These are phyloP conservation scores for Solanum paucissectum DNA, from an alignment of 257 asterid genomes.

Conservation along the genomic window DNA sequence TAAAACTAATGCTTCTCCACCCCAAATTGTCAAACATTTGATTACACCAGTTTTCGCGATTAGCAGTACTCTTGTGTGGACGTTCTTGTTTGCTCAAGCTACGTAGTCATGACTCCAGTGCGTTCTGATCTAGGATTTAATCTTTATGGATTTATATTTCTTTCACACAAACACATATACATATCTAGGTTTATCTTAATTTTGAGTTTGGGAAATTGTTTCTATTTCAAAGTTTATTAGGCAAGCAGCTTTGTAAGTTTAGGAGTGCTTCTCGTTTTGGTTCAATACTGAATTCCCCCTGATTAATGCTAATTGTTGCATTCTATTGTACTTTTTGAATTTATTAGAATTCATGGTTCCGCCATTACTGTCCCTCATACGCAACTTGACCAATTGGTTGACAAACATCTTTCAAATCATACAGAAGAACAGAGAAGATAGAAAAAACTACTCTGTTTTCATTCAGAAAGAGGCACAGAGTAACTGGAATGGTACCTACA, in stretches of 20 bases:
- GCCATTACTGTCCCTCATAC: background rate
- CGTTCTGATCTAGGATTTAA: background rate
- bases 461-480: background rate
- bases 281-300: background rate
- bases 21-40: background rate
- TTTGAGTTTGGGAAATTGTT: background rate
- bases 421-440: background rate
- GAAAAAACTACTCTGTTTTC: background rate
- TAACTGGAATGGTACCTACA: background rate
- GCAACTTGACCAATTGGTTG: background rate
- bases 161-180: background rate
- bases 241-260: background rate
- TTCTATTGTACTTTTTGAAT: background rate
- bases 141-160: background rate
- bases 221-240: background rate
- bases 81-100: background rate
- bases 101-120: background rate
- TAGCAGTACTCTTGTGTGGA: background rate
- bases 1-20: background rate
- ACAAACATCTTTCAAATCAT: background rate
- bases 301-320: background rate
- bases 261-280: background rate
- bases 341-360: background rate
- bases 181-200: background rate
- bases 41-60: background rate